These are phyloP conservation scores for Ephemerocybe angulata DNA, from an alignment of 768 basidiomycete species.

Conservation along the genomic window DNA sequence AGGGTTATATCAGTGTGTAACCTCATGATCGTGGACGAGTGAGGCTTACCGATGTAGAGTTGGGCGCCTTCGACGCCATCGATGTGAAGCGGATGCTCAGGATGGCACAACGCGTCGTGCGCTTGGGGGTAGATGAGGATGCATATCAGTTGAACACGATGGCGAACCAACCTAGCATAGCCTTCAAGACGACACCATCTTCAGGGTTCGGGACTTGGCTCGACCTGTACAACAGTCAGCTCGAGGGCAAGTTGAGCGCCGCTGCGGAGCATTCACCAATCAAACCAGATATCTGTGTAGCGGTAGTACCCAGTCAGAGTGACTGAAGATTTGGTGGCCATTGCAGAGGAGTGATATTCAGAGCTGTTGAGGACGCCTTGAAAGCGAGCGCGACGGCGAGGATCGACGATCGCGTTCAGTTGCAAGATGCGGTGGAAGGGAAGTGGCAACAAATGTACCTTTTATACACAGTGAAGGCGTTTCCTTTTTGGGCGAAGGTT, in stretches of 20 bases:
- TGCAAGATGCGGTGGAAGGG: slow-evolving; percentile 2
- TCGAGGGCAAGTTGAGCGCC: not conserved
- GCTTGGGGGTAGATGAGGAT: slow-evolving; percentile 29
- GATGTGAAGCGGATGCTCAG: slow-evolving; percentile 67
- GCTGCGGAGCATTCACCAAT: slow-evolving; percentile 47
- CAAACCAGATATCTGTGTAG: slow-evolving; percentile 82
- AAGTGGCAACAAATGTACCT: not conserved
- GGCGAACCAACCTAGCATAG: slow-evolving; percentile 49
- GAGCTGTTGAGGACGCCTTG: not conserved
- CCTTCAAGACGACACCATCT: slow-evolving; percentile 63
- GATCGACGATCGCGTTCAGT: slow-evolving; percentile 4
- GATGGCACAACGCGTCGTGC: slow-evolving; percentile 64
- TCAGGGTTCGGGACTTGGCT: slow-evolving; percentile 52
- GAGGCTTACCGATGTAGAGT: slow-evolving; percentile 60
- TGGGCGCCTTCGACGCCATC: slow-evolving; percentile 64
- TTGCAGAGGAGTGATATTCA: not conserved
- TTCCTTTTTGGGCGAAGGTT: slow-evolving; percentile 8
- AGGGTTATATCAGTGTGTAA: not conserved
- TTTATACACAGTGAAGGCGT: not conserved
- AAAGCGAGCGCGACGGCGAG: slow-evolving; percentile 8
- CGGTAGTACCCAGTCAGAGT: slow-evolving; percentile 68
- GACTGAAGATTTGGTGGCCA: slow-evolving; percentile 32
- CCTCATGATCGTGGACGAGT: not conserved
- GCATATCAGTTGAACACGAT: not conserved
- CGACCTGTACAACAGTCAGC: slow-evolving; percentile 42